phyloP scores from a whole-genome alignment of 306 rosid species.

The Elaeagnus macrophylla region DNA sequence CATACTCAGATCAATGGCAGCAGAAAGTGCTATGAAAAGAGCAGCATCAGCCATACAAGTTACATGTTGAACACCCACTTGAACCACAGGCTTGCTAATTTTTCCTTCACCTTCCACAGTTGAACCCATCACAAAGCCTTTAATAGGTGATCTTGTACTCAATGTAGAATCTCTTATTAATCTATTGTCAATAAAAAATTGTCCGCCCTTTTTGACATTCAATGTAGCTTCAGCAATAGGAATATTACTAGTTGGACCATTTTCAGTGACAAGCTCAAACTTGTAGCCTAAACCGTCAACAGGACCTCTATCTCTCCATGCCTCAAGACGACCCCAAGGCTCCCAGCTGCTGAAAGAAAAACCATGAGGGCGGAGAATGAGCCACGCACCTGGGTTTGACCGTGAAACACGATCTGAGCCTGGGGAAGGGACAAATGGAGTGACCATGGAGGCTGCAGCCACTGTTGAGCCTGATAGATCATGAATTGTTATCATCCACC shows the following conservation, averaged over 20 bases:
- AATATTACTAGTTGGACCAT: constrained; percentile 36
- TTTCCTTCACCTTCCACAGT: constrained; percentile 82
- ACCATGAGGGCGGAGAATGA: constrained; percentile 76
- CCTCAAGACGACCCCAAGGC: constrained; percentile 92
- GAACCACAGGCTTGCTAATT: constrained; percentile 68
- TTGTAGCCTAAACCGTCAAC: constrained; percentile 76
- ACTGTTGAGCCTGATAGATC: constrained; percentile 89
- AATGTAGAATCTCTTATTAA: constrained; percentile 31
- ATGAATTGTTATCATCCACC: constrained; percentile 84
- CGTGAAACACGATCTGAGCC: constrained; percentile 75
- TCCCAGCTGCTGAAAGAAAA: constrained; percentile 70
- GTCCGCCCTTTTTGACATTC: constrained; percentile 64
- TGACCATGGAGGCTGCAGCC: constrained; percentile 84
- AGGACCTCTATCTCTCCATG: constrained; percentile 83
- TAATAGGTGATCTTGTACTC: constrained; percentile 35
- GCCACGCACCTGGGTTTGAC: constrained; percentile 93
- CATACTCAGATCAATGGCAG: constrained; percentile 96
- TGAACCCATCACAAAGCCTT: constrained; percentile 84
- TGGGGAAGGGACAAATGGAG: constrained; percentile 88
- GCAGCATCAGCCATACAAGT: constrained; percentile 96
- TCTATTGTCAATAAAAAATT: constrained; percentile 60
- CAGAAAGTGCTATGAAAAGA: constrained; percentile 69
- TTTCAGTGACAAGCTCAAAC: constrained; percentile 62
- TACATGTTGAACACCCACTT: constrained; percentile 80
- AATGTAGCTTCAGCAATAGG: constrained; percentile 75